phyloP scores from a whole-genome alignment of 306 rosid species.

The Lathyrus tuberosus region DNA sequence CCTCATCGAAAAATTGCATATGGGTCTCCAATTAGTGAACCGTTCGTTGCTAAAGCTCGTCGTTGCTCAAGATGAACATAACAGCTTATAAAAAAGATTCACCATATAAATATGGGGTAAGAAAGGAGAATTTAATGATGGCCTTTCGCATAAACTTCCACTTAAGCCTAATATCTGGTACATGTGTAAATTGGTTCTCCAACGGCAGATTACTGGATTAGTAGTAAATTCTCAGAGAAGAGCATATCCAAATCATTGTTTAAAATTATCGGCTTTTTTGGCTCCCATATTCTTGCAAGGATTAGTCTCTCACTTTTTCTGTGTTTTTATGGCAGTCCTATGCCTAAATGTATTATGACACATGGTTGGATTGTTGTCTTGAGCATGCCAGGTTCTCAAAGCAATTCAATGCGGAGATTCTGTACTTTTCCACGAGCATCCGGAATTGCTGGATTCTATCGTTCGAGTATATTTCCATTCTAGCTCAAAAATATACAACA shows the following conservation, averaged over 20 bases:
- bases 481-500: slow-evolving; percentile 70
- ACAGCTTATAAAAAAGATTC: too few species aligned
- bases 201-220: neutral
- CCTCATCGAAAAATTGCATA: too few species aligned
- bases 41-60: too few species aligned
- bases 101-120: too few species aligned
- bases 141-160: neutral
- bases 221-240: neutral
- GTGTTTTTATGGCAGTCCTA: neutral
- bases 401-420: slow-evolving; percentile 85
- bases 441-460: slow-evolving; percentile 67
- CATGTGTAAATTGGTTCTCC: slow-evolving; percentile 11
- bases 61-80: too few species aligned
- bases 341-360: slow-evolving; percentile 23
- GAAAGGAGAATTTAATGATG: too few species aligned
- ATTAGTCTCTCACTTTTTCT: slow-evolving; percentile 19
- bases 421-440: slow-evolving; percentile 65
- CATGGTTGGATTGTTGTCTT: slow-evolving; percentile 20
- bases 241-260: slow-evolving; percentile 8
- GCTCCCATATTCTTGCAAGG: slow-evolving; percentile 3
- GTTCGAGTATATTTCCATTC: slow-evolving; percentile 93
- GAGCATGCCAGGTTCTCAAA: slow-evolving; percentile 67
- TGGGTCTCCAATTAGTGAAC: too few species aligned
- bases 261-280: neutral
- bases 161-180: slow-evolving; percentile 11